phyloP scores from a whole-genome alignment of 2,329 filamentous ascomycete species.

The Venturia pyrina region DNA sequence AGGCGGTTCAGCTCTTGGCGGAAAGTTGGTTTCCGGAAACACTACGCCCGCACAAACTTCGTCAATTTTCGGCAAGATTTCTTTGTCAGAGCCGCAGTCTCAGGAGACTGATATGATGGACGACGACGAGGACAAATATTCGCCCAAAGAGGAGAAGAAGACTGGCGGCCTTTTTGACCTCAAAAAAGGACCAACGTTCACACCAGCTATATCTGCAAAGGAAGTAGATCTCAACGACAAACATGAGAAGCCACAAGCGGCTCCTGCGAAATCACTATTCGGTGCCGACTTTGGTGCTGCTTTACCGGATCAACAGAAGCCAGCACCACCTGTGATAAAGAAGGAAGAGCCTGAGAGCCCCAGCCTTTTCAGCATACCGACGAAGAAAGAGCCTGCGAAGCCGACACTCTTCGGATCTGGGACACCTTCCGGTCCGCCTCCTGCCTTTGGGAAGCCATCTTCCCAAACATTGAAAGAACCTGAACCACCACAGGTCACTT shows the following conservation, averaged over 20 bases:
- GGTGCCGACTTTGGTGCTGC: slow-evolving; percentile 51
- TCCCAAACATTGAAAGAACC: slow-evolving; percentile 6
- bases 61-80: slow-evolving; percentile 17
- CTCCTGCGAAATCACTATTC: slow-evolving; percentile 44
- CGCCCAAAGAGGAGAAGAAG: slow-evolving; percentile 21
- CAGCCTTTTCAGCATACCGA: slow-evolving; percentile 6
- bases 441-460: slow-evolving; percentile 1
- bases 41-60: slow-evolving; percentile 15
- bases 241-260: slow-evolving; percentile 22
- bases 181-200: slow-evolving; percentile 59
- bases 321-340: slow-evolving; percentile 11
- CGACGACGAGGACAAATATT: slow-evolving; percentile 22
- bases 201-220: slow-evolving; percentile 50
- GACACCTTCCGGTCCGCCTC: not conserved
- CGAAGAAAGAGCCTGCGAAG: slow-evolving; percentile 7
- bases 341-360: slow-evolving; percentile 3
- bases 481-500: slow-evolving; percentile 14
- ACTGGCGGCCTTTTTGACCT: slow-evolving; percentile 40
- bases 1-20: slow-evolving; percentile 16
- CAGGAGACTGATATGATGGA: slow-evolving; percentile 23
- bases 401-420: slow-evolving; percentile 2
- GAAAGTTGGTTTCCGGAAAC: slow-evolving; percentile 20
- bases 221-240: slow-evolving; percentile 34
- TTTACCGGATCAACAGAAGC: slow-evolving; percentile 24
- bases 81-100: slow-evolving; percentile 18